phyloP scores from a whole-genome alignment of 495 filamentous ascomycete species.

The Choiromyces venosus region DNA sequence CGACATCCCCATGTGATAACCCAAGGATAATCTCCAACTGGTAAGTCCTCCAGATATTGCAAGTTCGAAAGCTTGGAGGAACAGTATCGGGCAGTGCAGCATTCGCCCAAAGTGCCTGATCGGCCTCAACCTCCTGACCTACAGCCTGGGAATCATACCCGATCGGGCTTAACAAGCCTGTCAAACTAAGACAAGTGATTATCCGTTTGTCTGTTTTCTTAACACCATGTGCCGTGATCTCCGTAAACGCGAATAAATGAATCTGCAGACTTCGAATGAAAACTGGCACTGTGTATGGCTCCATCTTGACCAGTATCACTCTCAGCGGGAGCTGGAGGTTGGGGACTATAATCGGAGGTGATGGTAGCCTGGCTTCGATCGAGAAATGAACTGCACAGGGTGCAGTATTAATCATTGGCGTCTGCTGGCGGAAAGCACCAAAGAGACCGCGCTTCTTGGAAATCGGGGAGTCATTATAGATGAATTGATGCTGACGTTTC shows the following conservation, averaged over 20 bases:
- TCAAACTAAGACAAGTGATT: conserved; percentile 16
- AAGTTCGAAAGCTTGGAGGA: conserved; percentile 78
- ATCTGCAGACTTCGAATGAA: conserved; percentile 76
- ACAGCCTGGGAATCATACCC: conserved; percentile 49
- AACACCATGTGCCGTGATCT: conserved; percentile 68
- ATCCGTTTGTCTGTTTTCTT: conserved; percentile 57
- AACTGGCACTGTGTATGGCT: conserved; percentile 57
- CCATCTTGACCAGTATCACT: conserved; percentile 67
- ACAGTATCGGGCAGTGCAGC: conserved; percentile 72
- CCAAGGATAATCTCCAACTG: conserved; percentile 76
- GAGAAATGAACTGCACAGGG: conserved; percentile 43
- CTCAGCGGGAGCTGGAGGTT: conserved; percentile 77
- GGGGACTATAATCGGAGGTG: conserved; percentile 84
- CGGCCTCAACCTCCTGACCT: conserved; percentile 61
- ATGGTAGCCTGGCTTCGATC: conserved; percentile 77
- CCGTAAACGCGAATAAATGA: conserved; percentile 69
- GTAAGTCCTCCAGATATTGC: conserved; percentile 77
- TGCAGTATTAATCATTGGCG: conserved; percentile 17
- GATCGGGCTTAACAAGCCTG: conserved; percentile 16
- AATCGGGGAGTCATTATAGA: conserved; percentile 42
- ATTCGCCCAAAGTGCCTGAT: conserved; percentile 62
- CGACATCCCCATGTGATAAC: conserved; percentile 45
- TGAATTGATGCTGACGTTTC: conserved; percentile 71
- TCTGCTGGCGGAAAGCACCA: conserved; percentile 11
- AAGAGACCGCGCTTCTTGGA: conserved; percentile 56